Evolutionary conservation across 805 yeast species (phyloP).

Genomic region (Cyberlindnera petersonii): DNA sequence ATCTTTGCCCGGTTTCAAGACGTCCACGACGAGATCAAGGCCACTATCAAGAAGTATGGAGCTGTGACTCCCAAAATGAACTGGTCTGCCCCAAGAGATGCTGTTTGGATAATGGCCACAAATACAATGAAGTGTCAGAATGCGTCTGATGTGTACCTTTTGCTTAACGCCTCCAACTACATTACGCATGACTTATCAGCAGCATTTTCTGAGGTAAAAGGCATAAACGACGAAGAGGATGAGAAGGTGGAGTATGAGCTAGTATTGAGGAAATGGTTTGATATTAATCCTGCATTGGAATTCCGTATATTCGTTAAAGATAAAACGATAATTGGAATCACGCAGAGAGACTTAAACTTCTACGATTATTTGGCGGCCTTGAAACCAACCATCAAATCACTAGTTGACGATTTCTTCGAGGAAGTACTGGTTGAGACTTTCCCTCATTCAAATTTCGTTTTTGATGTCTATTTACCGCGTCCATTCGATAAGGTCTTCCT

Average conservation of each 20-base stretch:
- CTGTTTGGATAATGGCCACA: constrained; percentile 84
- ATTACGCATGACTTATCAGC: constrained; percentile 77
- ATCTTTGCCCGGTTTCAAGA: constrained; percentile 46
- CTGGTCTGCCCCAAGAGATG: constrained; percentile 97
- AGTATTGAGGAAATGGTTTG: constrained; percentile 78
- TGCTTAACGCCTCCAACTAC: constrained; percentile 85
- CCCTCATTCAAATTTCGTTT: constrained; percentile 54
- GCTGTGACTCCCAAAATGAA: constrained; percentile 83
- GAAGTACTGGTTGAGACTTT: constrained; percentile 44
- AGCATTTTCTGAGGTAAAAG: constrained; percentile 53
- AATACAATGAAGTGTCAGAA: constrained; percentile 69
- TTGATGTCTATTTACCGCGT: constrained; percentile 81
- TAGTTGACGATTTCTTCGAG: constrained; percentile 54
- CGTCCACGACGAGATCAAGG: constrained; percentile 51
- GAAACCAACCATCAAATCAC: constrained; percentile 41
- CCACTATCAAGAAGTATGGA: constrained; percentile 45
- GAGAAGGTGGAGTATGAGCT: constrained; percentile 44
- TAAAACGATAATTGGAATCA: constrained; percentile 59
- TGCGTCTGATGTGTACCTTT: constrained; percentile 71
- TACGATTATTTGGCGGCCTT: constrained; percentile 64
- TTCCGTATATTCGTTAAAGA: constrained; percentile 80
- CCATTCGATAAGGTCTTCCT: constrained; percentile 64
- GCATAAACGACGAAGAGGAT: constrained; percentile 25
- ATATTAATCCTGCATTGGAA: constrained; percentile 84
- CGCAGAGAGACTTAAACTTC: constrained; percentile 84